Evolutionary conservation across 768 basidiomycete genomes (phyloP).

Genomic region (Hirschioporus abietinus): DNA sequence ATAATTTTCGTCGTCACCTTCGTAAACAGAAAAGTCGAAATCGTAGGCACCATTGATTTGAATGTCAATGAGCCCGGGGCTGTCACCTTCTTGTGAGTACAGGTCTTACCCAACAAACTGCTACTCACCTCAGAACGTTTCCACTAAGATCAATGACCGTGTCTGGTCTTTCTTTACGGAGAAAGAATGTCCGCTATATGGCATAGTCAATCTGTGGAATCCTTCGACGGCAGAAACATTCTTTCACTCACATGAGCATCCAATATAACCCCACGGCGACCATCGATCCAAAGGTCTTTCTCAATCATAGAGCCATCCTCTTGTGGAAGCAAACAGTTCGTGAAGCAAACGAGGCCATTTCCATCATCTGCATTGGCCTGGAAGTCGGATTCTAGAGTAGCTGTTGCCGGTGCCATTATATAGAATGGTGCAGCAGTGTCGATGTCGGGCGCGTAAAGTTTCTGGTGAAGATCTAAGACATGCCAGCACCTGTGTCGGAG

Average conservation of each 20-base stretch:
- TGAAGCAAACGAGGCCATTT: conserved; percentile 79
- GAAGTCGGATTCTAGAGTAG: not conserved
- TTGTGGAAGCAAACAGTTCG: conserved; percentile 74
- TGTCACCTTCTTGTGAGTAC: conserved; percentile 21
- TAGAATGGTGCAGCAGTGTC: not conserved
- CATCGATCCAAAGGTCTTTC: conserved; percentile 80
- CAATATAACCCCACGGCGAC: conserved; percentile 64
- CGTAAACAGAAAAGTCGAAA: conserved; percentile 83
- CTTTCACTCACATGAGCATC: conserved; percentile 58
- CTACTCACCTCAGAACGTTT: conserved; percentile 61
- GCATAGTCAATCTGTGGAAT: not conserved
- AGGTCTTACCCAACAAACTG: conserved; percentile 8
- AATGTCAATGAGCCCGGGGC: conserved; percentile 82
- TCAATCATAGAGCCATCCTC: conserved; percentile 75
- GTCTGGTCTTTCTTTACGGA: conserved; percentile 53
- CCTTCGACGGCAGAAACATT: not conserved
- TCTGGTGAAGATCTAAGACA: not conserved
- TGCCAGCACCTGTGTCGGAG: not conserved
- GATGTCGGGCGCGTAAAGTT: not conserved
- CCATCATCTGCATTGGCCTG: not conserved
- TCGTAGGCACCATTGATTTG: conserved; percentile 90
- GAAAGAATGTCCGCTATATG: conserved; percentile 60
- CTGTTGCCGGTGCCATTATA: not conserved
- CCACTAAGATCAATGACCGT: conserved; percentile 66
- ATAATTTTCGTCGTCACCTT: conserved; percentile 65